Base-by-base conservation (phyloP, 306 rosid genomes). In the Crataegus laevigata region DNA sequence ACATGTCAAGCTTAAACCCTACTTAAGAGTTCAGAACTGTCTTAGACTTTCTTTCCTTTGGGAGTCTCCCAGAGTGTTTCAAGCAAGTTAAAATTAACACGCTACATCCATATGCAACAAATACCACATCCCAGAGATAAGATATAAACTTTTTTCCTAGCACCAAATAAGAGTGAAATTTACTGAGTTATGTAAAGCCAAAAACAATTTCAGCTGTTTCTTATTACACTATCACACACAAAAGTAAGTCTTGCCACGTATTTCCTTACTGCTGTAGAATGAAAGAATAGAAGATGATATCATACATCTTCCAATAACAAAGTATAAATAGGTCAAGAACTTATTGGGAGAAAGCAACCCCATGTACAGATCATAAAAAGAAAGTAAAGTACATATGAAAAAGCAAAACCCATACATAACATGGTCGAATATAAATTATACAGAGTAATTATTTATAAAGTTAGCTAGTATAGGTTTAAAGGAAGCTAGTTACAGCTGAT, bases 401-500 rank as follows among this genome's bases (percentile, higher is more conserved):
- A 71, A 71, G 28, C 24, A 68, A 65, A 79, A 69, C 36, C 55
- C 77, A 17, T 77, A 69, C 40, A 64, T 76, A 68, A 38, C 67
- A 82, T 61, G 38, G 61, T 29, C 32, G 78, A 73, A 66, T 65
- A 72, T 81, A 80, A 50, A 76, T 38, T 6, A 65, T 77, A 85
- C 79, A 84, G 19, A 75, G 47, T 75, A 70, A 72, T 77, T 77
- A 64, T 71, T 58, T 51, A 24, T 79, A 60, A 57, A 67, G 43
- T 10, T 62, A 75, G 81, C 74, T 58, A 73, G 47, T 77, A 65
- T 43, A 69, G 28, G 69, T 75, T 72, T 55, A 69, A 72, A 77
- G 70, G 64, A 83, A 75, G 65, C 81, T 71, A 77, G 76, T 66
- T 45, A 87, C 87, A 87, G 61, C 81, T 68, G 47, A 78, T 65